Percentiles rank a stretch among this genome's conserved stretches.
These are phyloP conservation scores for Chondrus crispus DNA, from an alignment of 23 red algal species.

Conservation along the genomic window DNA sequence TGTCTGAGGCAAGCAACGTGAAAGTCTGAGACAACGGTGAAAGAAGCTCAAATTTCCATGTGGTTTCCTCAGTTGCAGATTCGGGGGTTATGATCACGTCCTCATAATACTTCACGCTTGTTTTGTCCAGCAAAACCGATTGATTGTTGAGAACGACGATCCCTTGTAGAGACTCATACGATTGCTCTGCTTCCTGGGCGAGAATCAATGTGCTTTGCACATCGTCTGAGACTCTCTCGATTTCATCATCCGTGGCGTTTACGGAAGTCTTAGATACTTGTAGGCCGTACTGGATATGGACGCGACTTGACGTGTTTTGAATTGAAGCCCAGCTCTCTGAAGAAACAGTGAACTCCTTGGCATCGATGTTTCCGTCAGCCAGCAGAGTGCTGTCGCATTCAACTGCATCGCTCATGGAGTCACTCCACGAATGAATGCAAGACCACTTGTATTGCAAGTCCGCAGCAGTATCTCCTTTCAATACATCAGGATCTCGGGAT, in stretches of 20 bases:
- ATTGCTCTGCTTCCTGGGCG: background rate
- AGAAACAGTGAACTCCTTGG: conserved; percentile 3
- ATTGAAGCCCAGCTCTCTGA: background rate
- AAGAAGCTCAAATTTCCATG: conserved; percentile 42
- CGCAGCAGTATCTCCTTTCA: conserved; percentile 7
- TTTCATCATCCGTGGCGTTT: conserved; percentile 9
- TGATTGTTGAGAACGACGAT: conserved; percentile 57
- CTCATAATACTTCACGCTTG: conserved; percentile 62
- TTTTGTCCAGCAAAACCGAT: conserved; percentile 6
- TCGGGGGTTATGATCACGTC: conserved; percentile 54
- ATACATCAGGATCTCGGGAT: conserved; percentile 54
- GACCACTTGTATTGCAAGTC: conserved; percentile 54
- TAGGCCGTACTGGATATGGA: conserved; percentile 38
- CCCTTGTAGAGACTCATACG: conserved; percentile 13
- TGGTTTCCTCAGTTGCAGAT: conserved; percentile 34
- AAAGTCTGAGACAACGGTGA: conserved; percentile 7
- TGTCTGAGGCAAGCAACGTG: conserved; percentile 12
- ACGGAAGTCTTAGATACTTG: conserved; percentile 48
- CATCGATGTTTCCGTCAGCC: background rate
- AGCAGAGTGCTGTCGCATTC: conserved; percentile 15
- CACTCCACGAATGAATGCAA: conserved; percentile 30
- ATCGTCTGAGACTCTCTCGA: conserved; percentile 5
- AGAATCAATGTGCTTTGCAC: conserved; percentile 33
- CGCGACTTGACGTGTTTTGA: conserved; percentile 12
- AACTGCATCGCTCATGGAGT: background rate